Base-by-base conservation (phyloP, 2,329 filamentous ascomycete species). In the Pseudogymnoascus sp. region DNA sequence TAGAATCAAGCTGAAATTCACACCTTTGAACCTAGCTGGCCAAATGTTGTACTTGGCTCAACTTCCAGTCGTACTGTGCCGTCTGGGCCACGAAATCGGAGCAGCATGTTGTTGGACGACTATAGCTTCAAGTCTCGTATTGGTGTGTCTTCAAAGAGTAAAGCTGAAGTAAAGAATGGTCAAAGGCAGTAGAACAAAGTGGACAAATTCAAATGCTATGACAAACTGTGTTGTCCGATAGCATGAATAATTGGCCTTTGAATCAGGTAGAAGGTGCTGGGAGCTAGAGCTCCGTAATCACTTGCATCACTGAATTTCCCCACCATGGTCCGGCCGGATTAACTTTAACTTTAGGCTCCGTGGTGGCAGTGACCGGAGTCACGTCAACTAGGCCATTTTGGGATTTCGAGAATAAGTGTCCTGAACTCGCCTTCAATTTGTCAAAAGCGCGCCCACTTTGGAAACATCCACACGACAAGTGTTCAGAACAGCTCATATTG, bases 31-130 rank as follows among this genome's bases (percentile, higher is more conserved):
- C 81, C 82, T 44, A 88, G 77, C n/a, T 84, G 78, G 44, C 78
- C 79, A 74, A 97, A 96, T 0, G 87, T 87, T 67, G 90, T 87
- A 44, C 83, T 82, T 60, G 88, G 84, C 70, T 93, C 87, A 69
- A 96, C 84, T 61, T 82, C 90, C 71, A 97, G 81, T 70, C 95
- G 89, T 76, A 93, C 88, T 82, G 95, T 95, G 79, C 95, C 95
- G 79, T 97, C 92, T 67, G 90, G 91, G 74, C 92, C 92, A 71
- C 93, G 88, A 70, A 96, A 90, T 75, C 93, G 86, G 63, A 97
- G 81, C 72, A 96, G 82, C 86, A 96, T 96, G 67, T 73, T 78
- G 73, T 73, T 69, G 53, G 64, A 21, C 50, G 11, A 34, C 7
- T 18, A 36, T 21, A 56, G 28, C 28, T 34, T 34, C 21, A 3